Percentiles rank a stretch among this genome's conserved stretches.
phyloP scores from a whole-genome alignment of 371 early-diverging fungal species.

The Aphelidium insulamus region DNA sequence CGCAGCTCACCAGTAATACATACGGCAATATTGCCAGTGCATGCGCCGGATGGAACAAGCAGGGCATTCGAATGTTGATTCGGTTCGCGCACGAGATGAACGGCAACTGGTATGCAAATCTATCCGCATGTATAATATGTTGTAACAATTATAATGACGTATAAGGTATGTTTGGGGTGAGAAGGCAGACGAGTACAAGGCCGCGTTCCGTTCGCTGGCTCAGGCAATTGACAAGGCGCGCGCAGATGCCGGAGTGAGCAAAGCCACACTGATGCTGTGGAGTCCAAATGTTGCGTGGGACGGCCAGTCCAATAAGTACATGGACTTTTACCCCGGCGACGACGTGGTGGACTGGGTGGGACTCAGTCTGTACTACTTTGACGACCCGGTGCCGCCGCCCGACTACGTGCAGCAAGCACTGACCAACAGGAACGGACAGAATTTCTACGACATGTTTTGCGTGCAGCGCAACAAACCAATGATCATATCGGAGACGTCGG shows the following conservation, averaged over 20 bases:
- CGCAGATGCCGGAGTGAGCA: too few species aligned
- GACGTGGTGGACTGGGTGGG: conserved; percentile 24
- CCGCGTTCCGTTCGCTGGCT: conserved; percentile 2
- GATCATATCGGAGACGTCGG: conserved; percentile 8
- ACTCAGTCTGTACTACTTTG: conserved; percentile 5
- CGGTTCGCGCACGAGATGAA: conserved; percentile 19
- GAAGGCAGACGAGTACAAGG: conserved; percentile 2
- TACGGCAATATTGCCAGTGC: not conserved
- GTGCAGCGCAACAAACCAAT: conserved; percentile 6
- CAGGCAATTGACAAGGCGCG: conserved; percentile 3
- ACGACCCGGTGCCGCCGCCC: not conserved
- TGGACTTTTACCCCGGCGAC: conserved; percentile 14
- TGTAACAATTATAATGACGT: too few species aligned
- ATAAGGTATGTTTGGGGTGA: too few species aligned
- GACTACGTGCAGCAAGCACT: not conserved
- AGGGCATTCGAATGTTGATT: conserved; percentile 5
- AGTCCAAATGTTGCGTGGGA: conserved; percentile 2
- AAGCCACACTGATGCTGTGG: too few species aligned
- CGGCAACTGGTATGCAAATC: conserved; percentile 10
- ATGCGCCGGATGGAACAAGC: not conserved
- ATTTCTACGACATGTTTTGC: conserved; percentile 4
- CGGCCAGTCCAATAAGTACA: conserved; percentile 7
- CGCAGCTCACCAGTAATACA: not conserved
- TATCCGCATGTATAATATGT: too few species aligned
- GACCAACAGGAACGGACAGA: not conserved